These are phyloP conservation scores for Calvatia gigantea DNA, from an alignment of 768 basidiomycete species.

Conservation along the genomic window DNA sequence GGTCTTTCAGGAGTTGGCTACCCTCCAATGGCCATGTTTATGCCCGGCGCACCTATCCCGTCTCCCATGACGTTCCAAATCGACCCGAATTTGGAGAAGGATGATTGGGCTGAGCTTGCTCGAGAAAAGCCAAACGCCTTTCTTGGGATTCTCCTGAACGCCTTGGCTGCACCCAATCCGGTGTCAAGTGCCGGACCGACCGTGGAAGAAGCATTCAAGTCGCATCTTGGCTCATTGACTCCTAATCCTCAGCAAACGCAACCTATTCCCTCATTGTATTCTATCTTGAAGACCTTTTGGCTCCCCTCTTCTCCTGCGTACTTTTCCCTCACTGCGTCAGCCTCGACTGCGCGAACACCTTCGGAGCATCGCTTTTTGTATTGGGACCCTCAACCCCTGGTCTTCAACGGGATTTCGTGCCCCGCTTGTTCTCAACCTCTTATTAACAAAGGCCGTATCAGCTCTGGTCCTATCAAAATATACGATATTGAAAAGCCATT, in stretches of 20 bases:
- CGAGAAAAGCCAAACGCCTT: constrained; percentile 55
- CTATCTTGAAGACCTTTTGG: constrained; percentile 82
- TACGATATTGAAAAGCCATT: constrained; percentile 80
- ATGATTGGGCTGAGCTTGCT: constrained; percentile 65
- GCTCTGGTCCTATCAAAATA: constrained; percentile 70
- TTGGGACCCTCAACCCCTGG: constrained; percentile 81
- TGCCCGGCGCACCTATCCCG: constrained; percentile 20
- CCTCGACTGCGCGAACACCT: constrained; percentile 62
- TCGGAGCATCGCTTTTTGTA: constrained; percentile 80
- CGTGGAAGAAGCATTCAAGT: constrained; percentile 77
- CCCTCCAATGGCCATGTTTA: constrained; percentile 13
- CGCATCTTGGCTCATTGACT: constrained; percentile 64
- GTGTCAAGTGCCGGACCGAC: constrained; percentile 56
- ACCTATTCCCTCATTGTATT: constrained; percentile 68
- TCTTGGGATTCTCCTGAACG: constrained; percentile 50
- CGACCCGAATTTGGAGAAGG: constrained; percentile 51
- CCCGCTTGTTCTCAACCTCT: constrained; percentile 61
- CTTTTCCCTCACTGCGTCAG: constrained; percentile 72
- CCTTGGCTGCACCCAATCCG: constrained; percentile 63
- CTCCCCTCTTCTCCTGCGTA: constrained; percentile 75
- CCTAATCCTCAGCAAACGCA: constrained; percentile 43
- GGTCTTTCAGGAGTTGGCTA: constrained; percentile 12
- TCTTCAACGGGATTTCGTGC: constrained; percentile 80
- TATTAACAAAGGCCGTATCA: constrained; percentile 67
- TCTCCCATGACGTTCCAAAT: constrained; percentile 33